Base-by-base conservation (phyloP, 495 filamentous ascomycete genomes). In the Corynascus novoguineensis region DNA sequence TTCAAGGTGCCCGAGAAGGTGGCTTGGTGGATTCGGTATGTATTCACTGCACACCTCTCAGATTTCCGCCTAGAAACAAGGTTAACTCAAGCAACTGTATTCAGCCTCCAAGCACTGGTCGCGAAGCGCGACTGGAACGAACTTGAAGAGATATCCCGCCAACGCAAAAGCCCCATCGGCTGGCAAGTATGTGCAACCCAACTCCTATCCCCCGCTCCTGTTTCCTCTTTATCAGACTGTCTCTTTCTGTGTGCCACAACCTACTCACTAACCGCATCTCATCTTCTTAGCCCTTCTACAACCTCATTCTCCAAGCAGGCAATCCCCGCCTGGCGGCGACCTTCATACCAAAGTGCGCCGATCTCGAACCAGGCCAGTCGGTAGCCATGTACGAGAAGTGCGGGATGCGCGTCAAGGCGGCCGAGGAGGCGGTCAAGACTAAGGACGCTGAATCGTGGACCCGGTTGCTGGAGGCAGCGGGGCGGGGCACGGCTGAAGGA, bases 381-480 rank as follows among this genome's bases (percentile, higher is more conserved):
- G 83, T 96, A 50, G 85, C 89, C 64, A 96, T 97, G 93, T 97
- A 89, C 82, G 82, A 95, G 61, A 96, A 95, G 73, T 97, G 95
- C 69, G 92, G 91, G 24, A 83, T 95, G 83, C 78, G 91, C 27
- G 82, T 87, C 22, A 90, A 91, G 74, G 93, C 95, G 11, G 95
- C 86, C 15, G 91, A 97, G 72, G 93, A 97, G 73, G 91, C 93
- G 34, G 80, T 90, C 38, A 87, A 83, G 76, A 77, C 78, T 51
- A 96, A 88, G 72, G 89, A 97, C 69, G 68, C 84, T 50, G 83
- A 84, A 61, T 73, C 83, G 3, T 75, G 74, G 73, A 60, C 50
- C 21, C 76, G 69, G 24, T 57, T 79, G 50, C 64, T 79, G 5
- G 76, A 79, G 59, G 72, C 71, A 15, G 76, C 74, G 8, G 76